phyloP scores from a whole-genome alignment of 805 yeast genomes.

The Nakazawaea siamensis region DNA sequence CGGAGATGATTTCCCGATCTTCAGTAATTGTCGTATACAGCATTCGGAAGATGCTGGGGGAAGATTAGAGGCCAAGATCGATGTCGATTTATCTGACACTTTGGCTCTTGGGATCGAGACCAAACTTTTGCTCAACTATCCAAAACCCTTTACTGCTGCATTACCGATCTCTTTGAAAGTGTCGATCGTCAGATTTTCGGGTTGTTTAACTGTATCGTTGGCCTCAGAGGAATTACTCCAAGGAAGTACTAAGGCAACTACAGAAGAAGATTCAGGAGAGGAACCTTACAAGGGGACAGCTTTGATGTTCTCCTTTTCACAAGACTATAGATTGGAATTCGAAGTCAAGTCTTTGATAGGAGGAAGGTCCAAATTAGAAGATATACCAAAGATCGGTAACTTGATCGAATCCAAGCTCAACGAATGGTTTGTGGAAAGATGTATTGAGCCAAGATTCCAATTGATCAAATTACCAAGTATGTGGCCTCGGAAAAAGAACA shows the following conservation, averaged over 20 bases:
- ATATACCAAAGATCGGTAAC: conserved; percentile 85
- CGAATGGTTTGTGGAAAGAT: conserved; percentile 86
- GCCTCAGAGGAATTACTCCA: conserved; percentile 30
- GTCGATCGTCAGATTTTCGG: conserved; percentile 84
- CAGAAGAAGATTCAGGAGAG: conserved; percentile 13
- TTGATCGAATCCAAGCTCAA: conserved; percentile 75
- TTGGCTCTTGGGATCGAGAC: conserved; percentile 83
- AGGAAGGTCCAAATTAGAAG: conserved; percentile 83
- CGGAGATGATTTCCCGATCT: conserved; percentile 93
- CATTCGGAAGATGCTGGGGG: conserved; percentile 47
- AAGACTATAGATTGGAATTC: conserved; percentile 86
- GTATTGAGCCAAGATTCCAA: conserved; percentile 91
- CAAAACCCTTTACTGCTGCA: conserved; percentile 76
- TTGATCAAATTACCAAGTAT: conserved; percentile 76
- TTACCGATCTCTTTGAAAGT: conserved; percentile 81
- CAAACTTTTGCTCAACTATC: conserved; percentile 67
- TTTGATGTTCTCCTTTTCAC: conserved; percentile 81
- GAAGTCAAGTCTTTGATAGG: conserved; percentile 87
- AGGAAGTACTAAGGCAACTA: conserved; percentile 8
- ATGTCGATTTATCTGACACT: conserved; percentile 83
- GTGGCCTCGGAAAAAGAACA: conserved; percentile 69
- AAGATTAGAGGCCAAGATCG: conserved; percentile 76
- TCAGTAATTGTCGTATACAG: conserved; percentile 82
- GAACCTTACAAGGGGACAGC: conserved; percentile 43
- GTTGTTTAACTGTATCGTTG: conserved; percentile 74